Evolutionary conservation across 768 basidiomycete genomes (phyloP).

Genomic region (Cyclocybe cylindracea): DNA sequence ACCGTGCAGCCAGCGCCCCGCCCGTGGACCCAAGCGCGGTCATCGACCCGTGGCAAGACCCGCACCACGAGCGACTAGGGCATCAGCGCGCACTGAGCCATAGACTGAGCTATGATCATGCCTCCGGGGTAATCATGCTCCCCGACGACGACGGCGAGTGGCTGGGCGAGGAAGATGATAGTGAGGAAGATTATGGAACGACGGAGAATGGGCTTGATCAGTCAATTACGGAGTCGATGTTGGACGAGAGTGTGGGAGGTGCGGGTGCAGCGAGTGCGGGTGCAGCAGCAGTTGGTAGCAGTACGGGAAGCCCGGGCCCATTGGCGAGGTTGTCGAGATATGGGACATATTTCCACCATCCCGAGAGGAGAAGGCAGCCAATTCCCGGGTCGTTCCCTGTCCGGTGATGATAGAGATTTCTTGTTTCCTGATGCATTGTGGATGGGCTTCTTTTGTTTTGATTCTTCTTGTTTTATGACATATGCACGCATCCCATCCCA

Average conservation of each 20-base stretch:
- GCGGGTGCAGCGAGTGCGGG: conserved; percentile 12
- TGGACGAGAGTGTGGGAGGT: conserved; percentile 13
- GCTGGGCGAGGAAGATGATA: conserved; percentile 46
- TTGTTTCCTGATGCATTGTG: too few species aligned
- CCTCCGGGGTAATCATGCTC: conserved; percentile 85
- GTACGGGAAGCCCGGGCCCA: conserved; percentile 17
- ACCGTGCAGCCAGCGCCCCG: neutral
- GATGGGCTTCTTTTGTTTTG: neutral
- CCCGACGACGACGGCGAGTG: conserved; percentile 76
- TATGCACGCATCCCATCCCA: neutral
- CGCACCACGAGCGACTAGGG: conserved; percentile 8
- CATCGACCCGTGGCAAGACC: conserved; percentile 69
- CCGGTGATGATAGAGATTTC: neutral
- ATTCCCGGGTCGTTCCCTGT: conserved; percentile 65
- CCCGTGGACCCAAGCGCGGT: conserved; percentile 23
- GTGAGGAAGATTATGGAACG: conserved; percentile 48
- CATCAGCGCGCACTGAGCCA: conserved; percentile 39
- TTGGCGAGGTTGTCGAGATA: conserved; percentile 58
- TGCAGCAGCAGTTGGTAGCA: conserved; percentile 1
- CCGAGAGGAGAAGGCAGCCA: conserved; percentile 61
- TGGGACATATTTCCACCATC: conserved; percentile 85
- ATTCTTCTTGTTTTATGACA: neutral
- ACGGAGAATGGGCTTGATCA: conserved; percentile 26
- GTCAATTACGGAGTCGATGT: conserved; percentile 27
- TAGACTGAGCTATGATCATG: conserved; percentile 82